These are phyloP conservation scores for Wickerhamiella spandovensis DNA, from an alignment of 805 yeast genomes.

Conservation along the genomic window DNA sequence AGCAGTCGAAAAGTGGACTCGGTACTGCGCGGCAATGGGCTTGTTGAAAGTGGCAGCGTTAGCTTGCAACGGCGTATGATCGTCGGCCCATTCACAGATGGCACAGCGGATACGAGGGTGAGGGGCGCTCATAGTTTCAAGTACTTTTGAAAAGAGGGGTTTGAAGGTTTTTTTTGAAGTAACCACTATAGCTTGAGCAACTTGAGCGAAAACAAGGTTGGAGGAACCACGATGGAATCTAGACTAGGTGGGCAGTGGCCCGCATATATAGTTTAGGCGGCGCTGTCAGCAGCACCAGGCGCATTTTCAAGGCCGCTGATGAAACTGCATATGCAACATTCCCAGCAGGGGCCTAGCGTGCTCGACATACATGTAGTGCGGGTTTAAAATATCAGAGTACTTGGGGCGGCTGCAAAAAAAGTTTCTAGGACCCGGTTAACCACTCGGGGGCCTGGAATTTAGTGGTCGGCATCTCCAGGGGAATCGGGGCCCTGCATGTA, in stretches of 20 bases:
- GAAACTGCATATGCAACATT: neutral
- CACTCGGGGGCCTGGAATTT: neutral
- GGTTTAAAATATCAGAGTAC: neutral
- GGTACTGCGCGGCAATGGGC: constrained; percentile 1
- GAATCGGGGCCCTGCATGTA: neutral
- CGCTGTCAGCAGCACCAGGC: neutral
- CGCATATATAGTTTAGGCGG: neutral
- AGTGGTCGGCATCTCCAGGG: neutral
- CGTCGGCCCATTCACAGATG: constrained; percentile 21
- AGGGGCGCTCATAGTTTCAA: neutral
- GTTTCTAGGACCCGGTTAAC: too few species aligned
- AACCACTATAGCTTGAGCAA: too few species aligned
- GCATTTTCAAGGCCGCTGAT: neutral
- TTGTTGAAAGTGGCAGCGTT: neutral
- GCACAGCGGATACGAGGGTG: constrained; percentile 11
- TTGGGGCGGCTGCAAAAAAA: too few species aligned
- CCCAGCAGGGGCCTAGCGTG: neutral
- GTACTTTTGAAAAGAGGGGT: too few species aligned
- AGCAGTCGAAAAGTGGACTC: constrained; percentile 17
- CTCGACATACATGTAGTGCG: neutral
- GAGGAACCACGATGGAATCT: neutral
- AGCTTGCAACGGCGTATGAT: constrained; percentile 4
- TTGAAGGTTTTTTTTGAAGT: too few species aligned
- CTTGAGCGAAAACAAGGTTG: too few species aligned
- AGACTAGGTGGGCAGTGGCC: neutral